phyloP scores from a whole-genome alignment of 139 green algal species.

The Coelastrella sp. region DNA sequence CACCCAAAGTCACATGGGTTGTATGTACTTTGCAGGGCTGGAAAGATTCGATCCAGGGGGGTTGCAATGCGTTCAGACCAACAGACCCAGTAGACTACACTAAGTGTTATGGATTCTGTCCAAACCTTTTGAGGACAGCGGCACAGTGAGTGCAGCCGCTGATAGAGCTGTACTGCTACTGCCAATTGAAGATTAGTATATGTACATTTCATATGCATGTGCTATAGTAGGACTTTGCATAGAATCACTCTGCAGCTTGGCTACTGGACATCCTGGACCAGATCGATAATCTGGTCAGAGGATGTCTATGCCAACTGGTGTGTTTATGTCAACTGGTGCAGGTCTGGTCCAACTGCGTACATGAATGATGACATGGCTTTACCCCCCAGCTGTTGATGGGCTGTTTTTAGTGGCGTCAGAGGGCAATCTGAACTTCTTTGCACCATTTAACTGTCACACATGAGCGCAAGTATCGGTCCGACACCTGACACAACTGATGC shows the following conservation, averaged over 20 bases:
- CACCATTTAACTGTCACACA: constrained; percentile 28
- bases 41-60: constrained; percentile 47
- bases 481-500: constrained; percentile 40
- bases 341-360: constrained; percentile 40
- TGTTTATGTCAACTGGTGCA: neutral
- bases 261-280: too few species aligned
- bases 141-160: constrained; percentile 18
- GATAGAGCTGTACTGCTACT: too few species aligned
- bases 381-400: constrained; percentile 32
- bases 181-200: too few species aligned
- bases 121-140: constrained; percentile 40
- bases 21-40: constrained; percentile 37
- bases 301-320: constrained; percentile 43
- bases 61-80: constrained; percentile 31
- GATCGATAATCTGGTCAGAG: too few species aligned
- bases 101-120: constrained; percentile 58
- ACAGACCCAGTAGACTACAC: constrained; percentile 17
- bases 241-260: too few species aligned
- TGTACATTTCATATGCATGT: too few species aligned
- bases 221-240: too few species aligned
- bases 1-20: neutral
- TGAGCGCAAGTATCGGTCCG: constrained; percentile 40
- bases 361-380: constrained; percentile 35
- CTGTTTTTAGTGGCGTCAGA: neutral
- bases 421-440: constrained; percentile 42